phyloP scores from a whole-genome alignment of 75 land plant genomes.

The Cryptomeria japonica region DNA sequence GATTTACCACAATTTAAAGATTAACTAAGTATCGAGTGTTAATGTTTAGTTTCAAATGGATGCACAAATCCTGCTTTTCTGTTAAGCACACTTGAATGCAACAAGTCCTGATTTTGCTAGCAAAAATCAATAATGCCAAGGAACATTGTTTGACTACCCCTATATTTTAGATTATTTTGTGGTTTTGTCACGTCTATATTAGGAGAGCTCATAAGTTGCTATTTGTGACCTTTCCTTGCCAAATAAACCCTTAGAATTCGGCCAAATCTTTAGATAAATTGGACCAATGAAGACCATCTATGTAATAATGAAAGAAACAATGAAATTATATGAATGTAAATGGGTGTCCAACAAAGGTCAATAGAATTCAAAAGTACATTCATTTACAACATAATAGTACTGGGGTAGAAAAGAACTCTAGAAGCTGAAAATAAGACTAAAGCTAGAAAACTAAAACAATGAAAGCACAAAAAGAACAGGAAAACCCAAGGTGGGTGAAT shows the following conservation, averaged over 20 bases:
- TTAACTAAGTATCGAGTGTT: too few relatives aligned
- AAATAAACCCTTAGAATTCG: neutral
- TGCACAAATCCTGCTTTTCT: neutral
- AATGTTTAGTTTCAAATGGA: neutral
- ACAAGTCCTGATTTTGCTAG: neutral
- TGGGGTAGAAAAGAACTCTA: too few relatives aligned
- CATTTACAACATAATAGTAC: too few relatives aligned
- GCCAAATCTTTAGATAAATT: neutral
- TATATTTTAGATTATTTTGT: neutral
- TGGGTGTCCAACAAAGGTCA: too few relatives aligned
- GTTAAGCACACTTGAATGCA: neutral
- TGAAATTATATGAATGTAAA: too few relatives aligned
- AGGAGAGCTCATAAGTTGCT: neutral
- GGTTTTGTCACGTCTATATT: neutral
- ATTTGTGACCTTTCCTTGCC: neutral
- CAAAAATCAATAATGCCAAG: neutral
- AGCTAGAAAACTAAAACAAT: too few relatives aligned
- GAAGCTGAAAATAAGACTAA: too few relatives aligned
- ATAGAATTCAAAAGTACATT: too few relatives aligned
- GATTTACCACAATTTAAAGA: too few relatives aligned
- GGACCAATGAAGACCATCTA: neutral
- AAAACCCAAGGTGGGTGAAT: too few relatives aligned
- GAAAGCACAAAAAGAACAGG: too few relatives aligned
- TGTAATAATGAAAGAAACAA: neutral
- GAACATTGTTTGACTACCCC: neutral